Conservation (phyloP, 768 basidiomycete species). For the Jaapia argillacea region DNA sequence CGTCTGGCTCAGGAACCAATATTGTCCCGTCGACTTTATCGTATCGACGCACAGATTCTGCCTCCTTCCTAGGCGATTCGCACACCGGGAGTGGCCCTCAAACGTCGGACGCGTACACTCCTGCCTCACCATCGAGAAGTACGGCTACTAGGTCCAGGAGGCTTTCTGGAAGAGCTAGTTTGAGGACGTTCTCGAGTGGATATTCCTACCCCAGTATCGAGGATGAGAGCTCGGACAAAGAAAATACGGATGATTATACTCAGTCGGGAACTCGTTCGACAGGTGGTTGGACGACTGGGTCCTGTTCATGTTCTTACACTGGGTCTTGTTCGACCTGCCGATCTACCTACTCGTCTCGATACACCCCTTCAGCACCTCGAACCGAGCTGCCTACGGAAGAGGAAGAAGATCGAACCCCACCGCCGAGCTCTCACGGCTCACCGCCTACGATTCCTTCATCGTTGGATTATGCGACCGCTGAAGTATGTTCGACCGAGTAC, state of each 20-base stretch:
- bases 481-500: conserved; percentile 41
- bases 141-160: conserved; percentile 48
- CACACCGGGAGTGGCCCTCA: too few relatives aligned
- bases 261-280: conserved; percentile 15
- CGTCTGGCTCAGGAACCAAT: conserved; percentile 33
- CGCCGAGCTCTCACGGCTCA: too few relatives aligned
- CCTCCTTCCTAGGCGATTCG: conserved; percentile 48
- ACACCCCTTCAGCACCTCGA: conserved; percentile 15
- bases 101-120: conserved; percentile 21
- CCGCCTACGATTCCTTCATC: conserved; percentile 22
- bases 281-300: neutral
- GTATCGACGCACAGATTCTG: conserved; percentile 39
- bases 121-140: conserved; percentile 38
- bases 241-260: conserved; percentile 31
- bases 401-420: too few relatives aligned
- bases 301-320: neutral
- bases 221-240: conserved; percentile 49
- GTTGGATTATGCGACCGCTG: conserved; percentile 42
- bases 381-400: too few relatives aligned
- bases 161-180: conserved; percentile 29
- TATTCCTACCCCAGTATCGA: conserved; percentile 19
- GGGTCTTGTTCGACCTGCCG: neutral
- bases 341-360: conserved; percentile 18
- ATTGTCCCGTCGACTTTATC: conserved; percentile 41
- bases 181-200: conserved; percentile 33